phyloP scores from a whole-genome alignment of 192 early-diverging fungal species.

The Linnemannia exigua region DNA sequence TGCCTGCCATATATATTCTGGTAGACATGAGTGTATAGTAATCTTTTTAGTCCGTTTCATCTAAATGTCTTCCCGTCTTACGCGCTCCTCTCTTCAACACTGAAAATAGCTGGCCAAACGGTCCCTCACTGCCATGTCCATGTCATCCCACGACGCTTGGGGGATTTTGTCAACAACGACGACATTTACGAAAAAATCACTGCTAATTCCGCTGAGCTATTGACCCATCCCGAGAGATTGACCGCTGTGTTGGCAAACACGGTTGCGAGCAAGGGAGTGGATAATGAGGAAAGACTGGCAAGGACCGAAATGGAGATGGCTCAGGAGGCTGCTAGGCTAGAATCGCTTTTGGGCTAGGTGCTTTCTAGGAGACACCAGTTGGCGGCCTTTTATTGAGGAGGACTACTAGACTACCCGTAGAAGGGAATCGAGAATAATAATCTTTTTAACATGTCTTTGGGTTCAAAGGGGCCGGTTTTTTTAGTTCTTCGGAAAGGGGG shows the following conservation, averaged over 20 bases:
- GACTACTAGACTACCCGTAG: too few relatives aligned
- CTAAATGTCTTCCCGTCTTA: background rate
- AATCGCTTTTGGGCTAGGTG: slow-evolving; percentile 1
- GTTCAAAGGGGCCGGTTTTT: too few relatives aligned
- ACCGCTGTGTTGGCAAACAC: background rate
- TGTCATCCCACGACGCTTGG: slow-evolving; percentile 84
- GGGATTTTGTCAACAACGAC: slow-evolving; percentile 90
- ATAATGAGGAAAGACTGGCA: slow-evolving; percentile 80
- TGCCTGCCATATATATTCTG: too few relatives aligned
- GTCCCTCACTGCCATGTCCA: slow-evolving; percentile 95
- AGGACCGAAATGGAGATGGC: slow-evolving; percentile 88
- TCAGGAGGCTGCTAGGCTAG: slow-evolving; percentile 65
- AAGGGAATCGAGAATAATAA: too few relatives aligned
- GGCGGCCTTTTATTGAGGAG: too few relatives aligned
- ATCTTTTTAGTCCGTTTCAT: too few relatives aligned
- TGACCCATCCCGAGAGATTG: slow-evolving; percentile 23
- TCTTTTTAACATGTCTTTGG: too few relatives aligned
- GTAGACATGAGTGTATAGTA: too few relatives aligned
- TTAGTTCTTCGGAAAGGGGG: too few relatives aligned
- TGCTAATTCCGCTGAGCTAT: slow-evolving; percentile 52
- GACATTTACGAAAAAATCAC: slow-evolving; percentile 89
- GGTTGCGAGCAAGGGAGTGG: slow-evolving; percentile 50
- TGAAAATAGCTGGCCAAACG: slow-evolving; percentile 63
- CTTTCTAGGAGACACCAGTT: background rate
- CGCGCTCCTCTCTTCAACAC: background rate